phyloP scores from a whole-genome alignment of 2,329 filamentous ascomycete genomes.

The Scedosporium apiospermum region DNA sequence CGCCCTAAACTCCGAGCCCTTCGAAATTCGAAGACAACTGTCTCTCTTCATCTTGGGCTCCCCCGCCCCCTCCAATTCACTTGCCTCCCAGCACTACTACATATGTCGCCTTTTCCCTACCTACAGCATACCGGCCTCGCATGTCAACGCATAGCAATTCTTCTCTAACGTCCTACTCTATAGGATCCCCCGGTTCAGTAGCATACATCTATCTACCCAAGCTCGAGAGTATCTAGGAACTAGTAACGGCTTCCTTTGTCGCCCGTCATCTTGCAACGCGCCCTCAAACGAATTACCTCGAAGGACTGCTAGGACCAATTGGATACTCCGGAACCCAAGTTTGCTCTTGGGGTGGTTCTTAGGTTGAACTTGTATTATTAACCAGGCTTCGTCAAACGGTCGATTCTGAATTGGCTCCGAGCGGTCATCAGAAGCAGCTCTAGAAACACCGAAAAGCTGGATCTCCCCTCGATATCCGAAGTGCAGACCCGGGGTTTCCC shows the following conservation, averaged over 20 bases:
- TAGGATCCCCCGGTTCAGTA: background rate
- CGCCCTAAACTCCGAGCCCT: background rate
- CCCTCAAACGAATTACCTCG: background rate
- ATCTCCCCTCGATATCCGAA: conserved; percentile 80
- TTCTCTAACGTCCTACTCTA: background rate
- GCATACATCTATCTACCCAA: background rate
- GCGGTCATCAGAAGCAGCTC: background rate
- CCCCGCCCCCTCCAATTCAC: background rate
- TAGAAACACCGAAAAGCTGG: conserved; percentile 75
- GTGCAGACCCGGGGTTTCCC: conserved; percentile 69
- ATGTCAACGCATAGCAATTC: background rate
- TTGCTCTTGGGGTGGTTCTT: background rate
- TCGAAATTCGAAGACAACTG: background rate
- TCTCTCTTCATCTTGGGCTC: background rate
- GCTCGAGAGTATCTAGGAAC: background rate
- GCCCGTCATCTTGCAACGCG: background rate
- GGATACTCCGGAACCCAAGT: too few species aligned
- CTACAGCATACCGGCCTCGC: background rate
- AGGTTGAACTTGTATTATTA: conserved; percentile 1
- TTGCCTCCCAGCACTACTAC: background rate
- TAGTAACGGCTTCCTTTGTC: background rate
- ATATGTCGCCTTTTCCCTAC: background rate
- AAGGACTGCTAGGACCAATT: background rate
- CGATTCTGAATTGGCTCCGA: background rate
- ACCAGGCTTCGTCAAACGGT: background rate